These are phyloP conservation scores for Wickerhamomyces mucosus DNA, from an alignment of 805 yeast genomes.

Conservation along the genomic window DNA sequence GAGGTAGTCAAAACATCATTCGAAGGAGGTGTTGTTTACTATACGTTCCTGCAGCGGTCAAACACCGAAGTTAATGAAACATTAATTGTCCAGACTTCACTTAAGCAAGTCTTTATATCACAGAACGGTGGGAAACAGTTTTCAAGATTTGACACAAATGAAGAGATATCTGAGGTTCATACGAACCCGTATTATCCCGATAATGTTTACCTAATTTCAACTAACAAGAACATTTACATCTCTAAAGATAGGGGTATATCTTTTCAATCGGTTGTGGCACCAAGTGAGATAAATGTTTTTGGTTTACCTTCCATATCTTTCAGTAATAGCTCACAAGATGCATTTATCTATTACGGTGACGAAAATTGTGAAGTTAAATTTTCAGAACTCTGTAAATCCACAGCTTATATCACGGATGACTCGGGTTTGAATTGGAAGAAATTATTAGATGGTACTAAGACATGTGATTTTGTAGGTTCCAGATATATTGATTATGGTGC, in stretches of 20 bases:
- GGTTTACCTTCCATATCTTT: conserved; percentile 46
- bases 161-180: conserved; percentile 37
- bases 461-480: conserved; percentile 59
- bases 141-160: conserved; percentile 10
- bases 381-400: conserved; percentile 35
- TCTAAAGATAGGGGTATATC: conserved; percentile 58
- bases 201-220: conserved; percentile 21
- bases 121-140: conserved; percentile 32
- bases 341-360: conserved; percentile 62
- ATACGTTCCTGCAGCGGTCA: conserved; percentile 43
- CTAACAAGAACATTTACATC: conserved; percentile 28
- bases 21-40: conserved; percentile 42
- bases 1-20: conserved; percentile 30
- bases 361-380: conserved; percentile 34
- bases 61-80: conserved; percentile 44
- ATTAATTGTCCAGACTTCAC: conserved; percentile 45
- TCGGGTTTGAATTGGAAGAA: conserved; percentile 53
- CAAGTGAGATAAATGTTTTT: conserved; percentile 37
- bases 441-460: conserved; percentile 38
- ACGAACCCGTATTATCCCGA: conserved; percentile 53
- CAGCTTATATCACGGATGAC: conserved; percentile 54
- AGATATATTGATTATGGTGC: conserved; percentile 29
- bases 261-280: conserved; percentile 28
- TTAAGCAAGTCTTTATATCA: conserved; percentile 49
- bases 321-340: conserved; percentile 39